Evolutionary conservation across 345 rosid species (phyloP).

Genomic region (Brassica carinata): DNA sequence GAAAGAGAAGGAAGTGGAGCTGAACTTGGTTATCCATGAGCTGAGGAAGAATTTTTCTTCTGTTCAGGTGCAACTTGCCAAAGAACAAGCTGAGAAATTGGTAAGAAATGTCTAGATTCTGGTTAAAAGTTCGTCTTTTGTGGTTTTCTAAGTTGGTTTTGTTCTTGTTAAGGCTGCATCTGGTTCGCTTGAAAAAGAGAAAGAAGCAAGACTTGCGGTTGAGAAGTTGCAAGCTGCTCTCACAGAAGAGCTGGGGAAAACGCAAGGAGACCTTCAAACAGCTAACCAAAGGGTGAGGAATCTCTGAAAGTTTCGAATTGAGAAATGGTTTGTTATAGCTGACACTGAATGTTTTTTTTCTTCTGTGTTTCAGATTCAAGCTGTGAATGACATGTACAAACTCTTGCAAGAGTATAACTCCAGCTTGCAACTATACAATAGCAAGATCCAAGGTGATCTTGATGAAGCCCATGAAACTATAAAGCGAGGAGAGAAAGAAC

Average conservation of each 20-base stretch:
- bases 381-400: slow-evolving; percentile 95
- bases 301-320: background rate
- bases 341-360: slow-evolving; percentile 9
- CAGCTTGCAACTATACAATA: slow-evolving; percentile 88
- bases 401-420: slow-evolving; percentile 91
- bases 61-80: slow-evolving; percentile 74
- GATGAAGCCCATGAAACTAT: slow-evolving; percentile 74
- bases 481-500: slow-evolving; percentile 87
- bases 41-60: slow-evolving; percentile 78
- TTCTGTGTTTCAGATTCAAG: slow-evolving; percentile 60
- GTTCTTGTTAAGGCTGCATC: slow-evolving; percentile 57
- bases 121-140: slow-evolving; percentile 1
- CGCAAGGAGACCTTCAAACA: slow-evolving; percentile 83
- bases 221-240: slow-evolving; percentile 76
- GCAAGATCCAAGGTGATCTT: slow-evolving; percentile 89
- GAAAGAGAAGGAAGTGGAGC: slow-evolving; percentile 87
- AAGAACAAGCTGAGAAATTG: slow-evolving; percentile 88
- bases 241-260: slow-evolving; percentile 75
- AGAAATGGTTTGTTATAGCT: background rate
- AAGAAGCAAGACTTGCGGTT: slow-evolving; percentile 59
- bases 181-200: slow-evolving; percentile 77
- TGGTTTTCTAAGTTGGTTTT: slow-evolving; percentile 11
- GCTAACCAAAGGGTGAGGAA: slow-evolving; percentile 85
- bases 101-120: slow-evolving; percentile 44
- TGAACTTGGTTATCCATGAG: slow-evolving; percentile 81